These are phyloP conservation scores for Xylariales sp. DNA, from an alignment of 2,329 filamentous ascomycete genomes.

Conservation along the genomic window DNA sequence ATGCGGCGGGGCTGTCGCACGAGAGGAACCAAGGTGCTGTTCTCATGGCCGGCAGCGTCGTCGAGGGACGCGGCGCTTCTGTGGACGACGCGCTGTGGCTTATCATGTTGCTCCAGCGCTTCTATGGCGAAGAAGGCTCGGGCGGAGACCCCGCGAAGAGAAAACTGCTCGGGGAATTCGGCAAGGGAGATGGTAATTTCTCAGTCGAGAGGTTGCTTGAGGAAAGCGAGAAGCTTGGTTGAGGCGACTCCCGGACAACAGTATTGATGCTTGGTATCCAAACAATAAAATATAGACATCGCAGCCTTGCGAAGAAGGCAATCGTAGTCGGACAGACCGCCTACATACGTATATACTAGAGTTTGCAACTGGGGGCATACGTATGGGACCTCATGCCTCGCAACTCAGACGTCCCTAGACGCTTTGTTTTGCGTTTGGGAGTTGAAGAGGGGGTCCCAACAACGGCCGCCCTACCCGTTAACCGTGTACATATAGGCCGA, in stretches of 20 bases:
- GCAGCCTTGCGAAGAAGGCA: neutral
- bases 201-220: constrained; percentile 86
- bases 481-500: constrained; percentile 12
- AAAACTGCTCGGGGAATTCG: constrained; percentile 84
- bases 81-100: constrained; percentile 89
- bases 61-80: constrained; percentile 79
- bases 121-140: constrained; percentile 74
- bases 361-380: neutral
- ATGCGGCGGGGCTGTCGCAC: constrained; percentile 53
- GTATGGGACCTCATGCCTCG: neutral
- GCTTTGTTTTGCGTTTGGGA: constrained; percentile 8
- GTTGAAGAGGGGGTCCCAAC: neutral
- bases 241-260: constrained; percentile 4
- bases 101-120: constrained; percentile 92
- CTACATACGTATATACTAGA: neutral
- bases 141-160: constrained; percentile 72
- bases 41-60: constrained; percentile 84
- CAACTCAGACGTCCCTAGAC: neutral
- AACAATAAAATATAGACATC: neutral
- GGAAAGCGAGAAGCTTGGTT: constrained; percentile 84
- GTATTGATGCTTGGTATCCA: neutral
- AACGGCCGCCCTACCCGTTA: neutral
- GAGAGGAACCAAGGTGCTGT: constrained; percentile 80
- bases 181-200: constrained; percentile 79
- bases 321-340: neutral